Evolutionary conservation across 805 yeast genomes (phyloP).

Genomic region (Pichia eremophila): DNA sequence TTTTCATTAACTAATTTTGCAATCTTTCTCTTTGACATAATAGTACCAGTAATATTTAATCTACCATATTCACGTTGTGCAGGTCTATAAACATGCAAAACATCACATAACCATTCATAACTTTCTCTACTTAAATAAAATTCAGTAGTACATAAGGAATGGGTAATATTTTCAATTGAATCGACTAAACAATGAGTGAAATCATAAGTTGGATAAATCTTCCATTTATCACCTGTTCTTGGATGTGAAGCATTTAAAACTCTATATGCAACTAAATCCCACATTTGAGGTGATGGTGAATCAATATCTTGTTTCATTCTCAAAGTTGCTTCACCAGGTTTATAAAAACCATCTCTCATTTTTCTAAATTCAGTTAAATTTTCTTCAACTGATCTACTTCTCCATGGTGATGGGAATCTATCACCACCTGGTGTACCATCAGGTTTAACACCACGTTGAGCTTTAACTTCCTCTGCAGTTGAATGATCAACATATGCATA

Average conservation of each 20-base stretch:
- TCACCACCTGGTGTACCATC: constrained; percentile 95
- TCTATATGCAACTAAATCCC: constrained; percentile 98
- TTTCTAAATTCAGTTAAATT: constrained; percentile 73
- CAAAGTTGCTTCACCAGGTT: constrained; percentile 86
- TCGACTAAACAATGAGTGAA: constrained; percentile 99
- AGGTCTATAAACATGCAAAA: constrained; percentile 89
- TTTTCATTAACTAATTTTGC: constrained; percentile 79
- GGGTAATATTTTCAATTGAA: constrained; percentile 92
- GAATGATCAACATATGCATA: constrained; percentile 91
- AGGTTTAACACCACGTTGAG: constrained; percentile 80
- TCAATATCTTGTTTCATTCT: constrained; percentile 92
- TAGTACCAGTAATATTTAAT: constrained; percentile 87
- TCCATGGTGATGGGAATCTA: constrained; percentile 73
- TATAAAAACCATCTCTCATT: constrained; percentile 85
- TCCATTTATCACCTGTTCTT: constrained; percentile 96
- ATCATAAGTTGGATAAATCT: constrained; percentile 96
- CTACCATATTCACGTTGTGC: constrained; percentile 99
- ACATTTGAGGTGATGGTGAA: constrained; percentile 97
- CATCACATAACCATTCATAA: constrained; percentile 98
- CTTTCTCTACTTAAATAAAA: constrained; percentile 86
- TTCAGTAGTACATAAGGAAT: constrained; percentile 94
- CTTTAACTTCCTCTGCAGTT: constrained; percentile 82
- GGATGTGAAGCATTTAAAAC: constrained; percentile 88
- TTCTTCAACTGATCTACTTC: constrained; percentile 62
- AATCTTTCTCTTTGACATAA: constrained; percentile 91